phyloP scores from a whole-genome alignment of 2,329 filamentous ascomycete genomes.

The Dothideomycetidae sp. region DNA sequence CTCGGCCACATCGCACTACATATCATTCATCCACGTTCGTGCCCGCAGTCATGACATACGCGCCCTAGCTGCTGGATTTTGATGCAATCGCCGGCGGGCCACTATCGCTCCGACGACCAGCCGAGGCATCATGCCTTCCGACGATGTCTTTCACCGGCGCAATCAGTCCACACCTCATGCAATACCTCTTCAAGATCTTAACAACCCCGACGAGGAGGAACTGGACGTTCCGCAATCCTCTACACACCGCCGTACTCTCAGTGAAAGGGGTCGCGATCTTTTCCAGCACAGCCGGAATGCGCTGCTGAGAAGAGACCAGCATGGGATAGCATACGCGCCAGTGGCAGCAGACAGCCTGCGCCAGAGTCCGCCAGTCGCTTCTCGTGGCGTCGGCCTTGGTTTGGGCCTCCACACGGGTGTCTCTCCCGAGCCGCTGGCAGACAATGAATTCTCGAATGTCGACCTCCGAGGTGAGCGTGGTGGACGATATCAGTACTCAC shows the following conservation, averaged over 20 bases:
- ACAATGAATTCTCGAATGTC: conserved; percentile 27
- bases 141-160: conserved; percentile 32
- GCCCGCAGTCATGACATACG: too few species aligned
- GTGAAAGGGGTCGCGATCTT: conserved; percentile 34
- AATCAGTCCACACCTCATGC: conserved; percentile 41
- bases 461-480: too few species aligned
- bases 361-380: conserved; percentile 20
- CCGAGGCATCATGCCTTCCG: conserved; percentile 31
- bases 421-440: conserved; percentile 18
- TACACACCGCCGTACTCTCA: conserved; percentile 31
- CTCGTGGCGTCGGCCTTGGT: conserved; percentile 2
- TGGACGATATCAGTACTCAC: conserved; percentile 14
- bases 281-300: conserved; percentile 28
- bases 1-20: too few species aligned
- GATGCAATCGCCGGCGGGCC: too few species aligned
- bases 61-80: too few species aligned
- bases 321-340: conserved; percentile 37
- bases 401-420: conserved; percentile 5
- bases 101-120: conserved; percentile 1
- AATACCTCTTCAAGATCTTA: conserved; percentile 54
- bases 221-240: conserved; percentile 18
- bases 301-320: conserved; percentile 20
- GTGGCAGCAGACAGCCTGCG: conserved; percentile 39
- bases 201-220: conserved; percentile 20
- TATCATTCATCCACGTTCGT: too few species aligned